Evolutionary conservation across 805 yeast genomes (phyloP).

Genomic region (Candida arabinofermentans): DNA sequence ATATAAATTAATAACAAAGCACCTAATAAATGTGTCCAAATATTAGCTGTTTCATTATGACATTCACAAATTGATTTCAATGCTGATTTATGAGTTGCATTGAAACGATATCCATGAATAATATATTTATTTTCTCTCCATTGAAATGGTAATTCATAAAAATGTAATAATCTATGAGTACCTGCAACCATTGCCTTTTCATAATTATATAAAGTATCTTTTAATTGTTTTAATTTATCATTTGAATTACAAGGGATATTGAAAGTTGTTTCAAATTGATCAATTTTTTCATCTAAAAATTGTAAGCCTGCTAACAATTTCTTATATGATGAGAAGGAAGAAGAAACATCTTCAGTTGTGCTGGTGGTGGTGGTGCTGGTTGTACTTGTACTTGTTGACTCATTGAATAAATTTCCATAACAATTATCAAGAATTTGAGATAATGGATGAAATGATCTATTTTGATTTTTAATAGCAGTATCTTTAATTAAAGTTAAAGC

Average conservation of each 20-base stretch:
- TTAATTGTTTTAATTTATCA: constrained; percentile 25
- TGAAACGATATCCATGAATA: constrained; percentile 80
- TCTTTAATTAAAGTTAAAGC: constrained; percentile 22
- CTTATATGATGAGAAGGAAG: constrained; percentile 29
- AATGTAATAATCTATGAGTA: constrained; percentile 52
- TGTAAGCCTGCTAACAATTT: constrained; percentile 34
- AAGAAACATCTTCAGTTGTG: constrained; percentile 7
- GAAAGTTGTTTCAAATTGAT: constrained; percentile 34
- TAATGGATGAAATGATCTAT: constrained; percentile 26
- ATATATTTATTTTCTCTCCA: constrained; percentile 93
- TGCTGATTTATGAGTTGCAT: constrained; percentile 57
- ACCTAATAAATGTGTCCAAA: constrained; percentile 89
- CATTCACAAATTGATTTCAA: constrained; percentile 51
- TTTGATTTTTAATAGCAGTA: constrained; percentile 20
- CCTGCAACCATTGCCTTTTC: constrained; percentile 44
- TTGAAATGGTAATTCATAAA: constrained; percentile 83
- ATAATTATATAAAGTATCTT: constrained; percentile 41
- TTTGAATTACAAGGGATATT: constrained; percentile 27
- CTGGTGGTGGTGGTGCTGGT: background rate
- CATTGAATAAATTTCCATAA: constrained; percentile 21
- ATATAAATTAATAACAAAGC: constrained; percentile 54
- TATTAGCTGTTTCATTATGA: constrained; percentile 90
- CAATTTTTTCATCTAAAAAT: constrained; percentile 37
- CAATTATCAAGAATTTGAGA: constrained; percentile 28
- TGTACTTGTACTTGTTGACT: background rate